Percentiles rank a stretch among this genome's conserved stretches.
Evolutionary conservation across 345 rosid genomes (phyloP).

Genomic region (Hypericum androsaemum): DNA sequence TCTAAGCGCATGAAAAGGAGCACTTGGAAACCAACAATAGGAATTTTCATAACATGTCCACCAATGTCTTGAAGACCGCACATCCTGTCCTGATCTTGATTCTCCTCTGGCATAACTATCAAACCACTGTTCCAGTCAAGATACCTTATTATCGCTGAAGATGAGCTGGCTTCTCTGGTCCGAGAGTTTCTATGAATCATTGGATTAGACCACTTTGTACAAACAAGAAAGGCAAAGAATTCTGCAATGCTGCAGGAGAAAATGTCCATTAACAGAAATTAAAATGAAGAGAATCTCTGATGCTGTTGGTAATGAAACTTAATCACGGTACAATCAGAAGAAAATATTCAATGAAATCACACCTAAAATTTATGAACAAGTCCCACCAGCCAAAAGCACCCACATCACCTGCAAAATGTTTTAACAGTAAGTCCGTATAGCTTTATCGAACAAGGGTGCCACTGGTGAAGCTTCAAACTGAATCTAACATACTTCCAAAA

Average conservation of each 20-base stretch:
- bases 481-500: too few relatives aligned
- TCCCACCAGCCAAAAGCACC: constrained; percentile 99
- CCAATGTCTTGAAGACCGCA: constrained; percentile 90
- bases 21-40: constrained; percentile 73
- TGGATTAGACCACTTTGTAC: constrained; percentile 94
- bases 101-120: constrained; percentile 54
- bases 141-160: constrained; percentile 51
- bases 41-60: constrained; percentile 88
- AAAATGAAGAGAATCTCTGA: constrained; percentile 5
- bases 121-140: constrained; percentile 94
- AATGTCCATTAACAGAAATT: constrained; percentile 3
- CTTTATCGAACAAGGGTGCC: too few relatives aligned
- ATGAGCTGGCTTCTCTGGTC: constrained; percentile 45
- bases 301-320: neutral
- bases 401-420: constrained; percentile 54
- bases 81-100: constrained; percentile 43
- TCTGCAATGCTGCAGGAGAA: constrained; percentile 69
- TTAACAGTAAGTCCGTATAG: constrained; percentile 4
- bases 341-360: constrained; percentile 12
- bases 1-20: constrained; percentile 86
- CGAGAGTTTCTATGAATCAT: constrained; percentile 55
- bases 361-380: constrained; percentile 87
- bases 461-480: too few relatives aligned
- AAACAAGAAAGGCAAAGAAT: constrained; percentile 91
- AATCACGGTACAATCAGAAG: neutral